phyloP scores from a whole-genome alignment of 768 basidiomycete species.

The Lactarius indigo region DNA sequence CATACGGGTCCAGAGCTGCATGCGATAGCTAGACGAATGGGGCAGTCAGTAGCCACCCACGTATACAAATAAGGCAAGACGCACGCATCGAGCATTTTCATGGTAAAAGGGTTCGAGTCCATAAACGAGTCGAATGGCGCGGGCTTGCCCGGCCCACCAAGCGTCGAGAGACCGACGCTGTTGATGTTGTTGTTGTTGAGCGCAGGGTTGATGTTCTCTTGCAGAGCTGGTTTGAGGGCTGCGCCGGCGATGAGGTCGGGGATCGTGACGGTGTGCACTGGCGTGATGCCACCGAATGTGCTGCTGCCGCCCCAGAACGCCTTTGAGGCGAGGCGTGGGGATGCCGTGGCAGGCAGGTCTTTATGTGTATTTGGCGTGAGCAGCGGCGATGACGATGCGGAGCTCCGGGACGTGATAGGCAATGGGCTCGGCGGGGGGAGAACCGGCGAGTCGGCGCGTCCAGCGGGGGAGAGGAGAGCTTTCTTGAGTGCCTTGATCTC shows the following conservation, averaged over 20 bases:
- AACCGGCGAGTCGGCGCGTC: slow-evolving; percentile 35
- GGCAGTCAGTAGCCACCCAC: slow-evolving; percentile 18
- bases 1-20: slow-evolving; percentile 93
- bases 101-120: slow-evolving; percentile 78
- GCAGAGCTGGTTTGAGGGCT: slow-evolving; percentile 36
- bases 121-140: slow-evolving; percentile 72
- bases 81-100: slow-evolving; percentile 82
- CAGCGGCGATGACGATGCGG: slow-evolving; percentile 30
- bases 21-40: slow-evolving; percentile 52
- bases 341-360: slow-evolving; percentile 53
- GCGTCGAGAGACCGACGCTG: slow-evolving; percentile 33
- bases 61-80: slow-evolving; percentile 30
- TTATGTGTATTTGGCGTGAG: slow-evolving; percentile 73
- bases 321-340: slow-evolving; percentile 50
- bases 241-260: slow-evolving; percentile 48
- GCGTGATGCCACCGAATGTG: slow-evolving; percentile 64
- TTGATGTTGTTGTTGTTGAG: slow-evolving; percentile 45
- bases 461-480: slow-evolving; percentile 66
- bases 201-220: slow-evolving; percentile 79
- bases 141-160: slow-evolving; percentile 34
- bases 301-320: slow-evolving; percentile 82
- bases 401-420: slow-evolving; percentile 27
- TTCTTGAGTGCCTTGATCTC: slow-evolving; percentile 74
- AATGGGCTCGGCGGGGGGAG: slow-evolving; percentile 48
- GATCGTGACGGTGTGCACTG: slow-evolving; percentile 79